A percentile compares a stretch with the other conserved stretches of the same genome.
Evolutionary conservation across 495 filamentous ascomycete genomes (phyloP).

Genomic region (Penicilliopsis zonata): DNA sequence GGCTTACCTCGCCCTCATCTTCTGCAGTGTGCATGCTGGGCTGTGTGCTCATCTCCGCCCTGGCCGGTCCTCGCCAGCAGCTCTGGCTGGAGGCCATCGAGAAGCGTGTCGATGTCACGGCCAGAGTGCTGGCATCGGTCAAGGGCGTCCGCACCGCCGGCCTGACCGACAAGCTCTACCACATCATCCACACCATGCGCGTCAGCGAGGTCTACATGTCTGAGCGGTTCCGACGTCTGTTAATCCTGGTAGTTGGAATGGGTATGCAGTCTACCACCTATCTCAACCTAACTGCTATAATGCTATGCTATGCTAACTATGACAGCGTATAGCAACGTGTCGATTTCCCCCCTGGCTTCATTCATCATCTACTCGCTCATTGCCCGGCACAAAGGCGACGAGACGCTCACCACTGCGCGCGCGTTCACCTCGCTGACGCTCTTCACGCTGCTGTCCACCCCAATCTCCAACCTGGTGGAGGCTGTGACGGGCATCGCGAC

Average conservation of each 20-base stretch:
- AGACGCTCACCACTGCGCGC: constrained; percentile 25
- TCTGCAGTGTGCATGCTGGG: constrained; percentile 19
- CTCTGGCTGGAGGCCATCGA: constrained; percentile 42
- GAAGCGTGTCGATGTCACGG: constrained; percentile 36
- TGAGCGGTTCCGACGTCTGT: constrained; percentile 39
- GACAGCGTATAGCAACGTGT: constrained; percentile 18
- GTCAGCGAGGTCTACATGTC: constrained; percentile 46
- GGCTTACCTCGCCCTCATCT: constrained; percentile 9
- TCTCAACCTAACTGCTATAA: not conserved
- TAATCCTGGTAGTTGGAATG: constrained; percentile 15
- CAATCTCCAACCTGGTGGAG: constrained; percentile 28
- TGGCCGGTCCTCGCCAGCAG: too few relatives aligned
- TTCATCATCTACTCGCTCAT: constrained; percentile 7
- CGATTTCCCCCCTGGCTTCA: constrained; percentile 8
- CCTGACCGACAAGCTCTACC: constrained; percentile 16
- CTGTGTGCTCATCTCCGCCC: constrained; percentile 12
- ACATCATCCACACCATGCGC: constrained; percentile 32
- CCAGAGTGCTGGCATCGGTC: constrained; percentile 36
- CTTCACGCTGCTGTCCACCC: constrained; percentile 34
- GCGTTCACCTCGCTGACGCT: constrained; percentile 43
- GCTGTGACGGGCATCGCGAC: constrained; percentile 3
- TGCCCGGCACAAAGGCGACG: constrained; percentile 19
- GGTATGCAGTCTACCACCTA: not conserved
- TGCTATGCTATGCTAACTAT: constrained; percentile 4
- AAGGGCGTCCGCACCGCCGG: constrained; percentile 55